Base-by-base conservation (phyloP, 108 stramenopile species). In the Skeletonema costatum region DNA sequence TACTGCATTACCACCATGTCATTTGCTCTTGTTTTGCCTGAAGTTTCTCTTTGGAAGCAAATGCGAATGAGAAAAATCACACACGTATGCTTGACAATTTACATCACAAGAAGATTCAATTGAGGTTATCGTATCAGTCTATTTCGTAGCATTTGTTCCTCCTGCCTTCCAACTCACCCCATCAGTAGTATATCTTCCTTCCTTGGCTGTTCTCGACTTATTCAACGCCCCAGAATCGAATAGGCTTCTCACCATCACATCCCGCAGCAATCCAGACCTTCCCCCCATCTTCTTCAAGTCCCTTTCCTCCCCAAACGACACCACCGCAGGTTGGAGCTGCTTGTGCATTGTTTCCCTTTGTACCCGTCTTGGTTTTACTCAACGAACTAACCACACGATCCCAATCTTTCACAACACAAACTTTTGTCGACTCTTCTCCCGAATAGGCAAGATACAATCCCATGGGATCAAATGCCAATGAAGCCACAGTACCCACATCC, bases 371-470 rank as follows among this genome's bases (percentile, higher is more conserved):
- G 63, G 74, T 64, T 66, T 64, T 56, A 30, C 33, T 38, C 59
- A 72, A 71, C 4, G 81, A 72, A 48, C 72, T 60, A 60, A 82
- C 60, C 58, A 82, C 74, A 13, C 66, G 62, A 9, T 87, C 88
- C 93, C 90, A 93, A 70, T 93, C 89, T 69, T 96, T 96, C 61
- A 89, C 86, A 2, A 84, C 87, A 32, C 86, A 85, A 53, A 94
- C 63, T 48, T 64, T 66, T 36, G 90, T 66, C 61, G 81, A 80
- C 32, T 73, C 82, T 60, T 80, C 75, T 4, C 85, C 86, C 10
- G 87, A 84, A 60, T 88, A 90, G 39, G 91, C 93, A 16, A 90
- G 71, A 69, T 86, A 91, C 59, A 90, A 89, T 9, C 89, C 96
- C 17, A 74, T 80, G 30, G 81, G 76, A 71, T 93, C 90, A 74